Base-by-base conservation (phyloP, 352 stramenopile genomes). In the Elongisporangium undulatum region DNA sequence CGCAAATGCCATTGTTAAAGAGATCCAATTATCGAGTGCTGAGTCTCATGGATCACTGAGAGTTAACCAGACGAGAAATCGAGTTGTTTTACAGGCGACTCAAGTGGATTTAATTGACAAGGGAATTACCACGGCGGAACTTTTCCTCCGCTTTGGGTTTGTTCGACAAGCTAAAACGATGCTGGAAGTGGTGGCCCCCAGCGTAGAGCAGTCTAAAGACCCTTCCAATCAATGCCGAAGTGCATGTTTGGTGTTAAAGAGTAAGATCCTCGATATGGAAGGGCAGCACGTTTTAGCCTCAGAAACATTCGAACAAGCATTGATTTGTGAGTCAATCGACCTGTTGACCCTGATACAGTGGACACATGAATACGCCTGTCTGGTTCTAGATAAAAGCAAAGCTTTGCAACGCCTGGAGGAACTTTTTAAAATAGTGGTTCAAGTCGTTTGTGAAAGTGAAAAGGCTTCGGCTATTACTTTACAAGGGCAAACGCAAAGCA, bases 161-260 rank as follows among this genome's bases (percentile, higher is more conserved):
- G 50, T 84, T 19, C 74, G 74, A 0, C 77, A 91, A 57, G 82
- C 64, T 22, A 89, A 91, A 62, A 67, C 62, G 6, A 69, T 82
- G 38, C 56, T 90, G 3, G 67, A 78, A 13, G 76, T 80, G 41
- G 41, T 85, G 26, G 55, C 51, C 8, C 55, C 71, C 21, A 66
- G 66, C 16, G 8, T 24, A 17, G 24, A 58, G 0, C 53, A 41
- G 6, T 50, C 51, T 2, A 55, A 58, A 10, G 39, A 58, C 34
- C 5, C 21, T 22, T 26, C 53, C 15, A 58, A 15, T 53, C 23
- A 68, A 20, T 16, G 41, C 24, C 22, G 13, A 16, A 53, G 51
- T 5, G 34, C 63, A 19, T 76, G 59, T 55, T 51, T 67, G n/a
- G 24, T 69, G 24, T 49, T 79, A 58, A 38, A 58, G 3, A 74